Evolutionary conservation across 1,139 yeast genomes (phyloP), one percentile per base, ranked within the genome.

Genomic region (Debaryomyces singareniensis): DNA sequence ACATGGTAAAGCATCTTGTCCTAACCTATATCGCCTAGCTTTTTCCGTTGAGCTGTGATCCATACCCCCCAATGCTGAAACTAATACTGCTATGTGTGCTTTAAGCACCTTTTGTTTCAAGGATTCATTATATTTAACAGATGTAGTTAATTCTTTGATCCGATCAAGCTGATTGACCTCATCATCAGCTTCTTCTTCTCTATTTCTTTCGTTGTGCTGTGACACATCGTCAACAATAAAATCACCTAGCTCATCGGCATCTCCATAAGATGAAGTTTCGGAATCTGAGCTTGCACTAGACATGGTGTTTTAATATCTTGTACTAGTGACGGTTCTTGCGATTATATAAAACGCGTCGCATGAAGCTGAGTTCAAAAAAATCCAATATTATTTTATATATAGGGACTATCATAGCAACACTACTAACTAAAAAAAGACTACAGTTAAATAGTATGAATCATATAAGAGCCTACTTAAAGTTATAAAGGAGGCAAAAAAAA

Each of bases 1-100:
- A 54, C 97, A 86, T 1, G 89, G 89, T 36, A 84, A 58, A 2
- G 96, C 96, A 49, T 91, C 97, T 41, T 82, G 89, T 7, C 98
- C 98, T 3, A 89, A 66, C 39, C 74, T 75, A 47, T 91, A 91
- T 0, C 80, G 78, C 1, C 56, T 53, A 1, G 74, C 67, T 3
- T 50, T 39, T 3, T 49, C 44, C 0, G 66, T 48, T 3, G 65
- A 49, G 0, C 81, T 55, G 31, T 75, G 68, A 50, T 85, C 95
- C 0, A 75, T 68, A 2, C 95, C 95, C 28, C 96, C 96, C 2
- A 86, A 60, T 0, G 95, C 91, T 2, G 91, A 71, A 4, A 81
- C 84, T 30, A 84, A 64, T 27, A 79, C 78, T 10, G 85, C 66
- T 22, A 84, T 76, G 48, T 79, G 85, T 0, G 86, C 81, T 39